Percentiles rank a stretch among this genome's conserved stretches.
Evolutionary conservation across 495 filamentous ascomycete genomes (phyloP).

Genomic region (Annulohypoxylon maeteangense): DNA sequence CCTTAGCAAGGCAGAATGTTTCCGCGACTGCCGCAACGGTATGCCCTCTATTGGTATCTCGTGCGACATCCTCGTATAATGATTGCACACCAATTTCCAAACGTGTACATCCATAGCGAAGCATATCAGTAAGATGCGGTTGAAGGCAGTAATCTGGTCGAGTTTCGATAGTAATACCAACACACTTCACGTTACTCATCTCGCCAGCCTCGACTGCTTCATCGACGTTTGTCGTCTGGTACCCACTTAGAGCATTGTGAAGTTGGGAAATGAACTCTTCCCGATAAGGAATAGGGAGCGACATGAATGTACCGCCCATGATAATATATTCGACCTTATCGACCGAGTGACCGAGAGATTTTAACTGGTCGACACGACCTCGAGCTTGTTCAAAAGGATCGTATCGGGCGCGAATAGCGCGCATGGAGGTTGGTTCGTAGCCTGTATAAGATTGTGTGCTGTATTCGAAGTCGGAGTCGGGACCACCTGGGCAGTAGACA

Average conservation of each 20-base stretch:
- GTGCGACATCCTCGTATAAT: constrained; percentile 96
- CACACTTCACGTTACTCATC: constrained; percentile 95
- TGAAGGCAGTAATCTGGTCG: constrained; percentile 96
- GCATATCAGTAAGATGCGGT: constrained; percentile 90
- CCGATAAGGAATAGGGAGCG: constrained; percentile 84
- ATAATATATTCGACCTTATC: constrained; percentile 99
- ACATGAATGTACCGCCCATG: constrained; percentile 99
- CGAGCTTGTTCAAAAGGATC: constrained; percentile 98
- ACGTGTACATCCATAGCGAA: constrained; percentile 94
- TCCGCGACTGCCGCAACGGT: constrained; percentile 94
- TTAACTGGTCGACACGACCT: constrained; percentile 95
- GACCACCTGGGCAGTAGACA: constrained; percentile 97
- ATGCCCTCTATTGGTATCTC: constrained; percentile 96
- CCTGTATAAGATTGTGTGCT: constrained; percentile 98
- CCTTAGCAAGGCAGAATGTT: constrained; percentile 94
- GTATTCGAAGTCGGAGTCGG: constrained; percentile 98
- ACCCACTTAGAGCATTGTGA: constrained; percentile 95
- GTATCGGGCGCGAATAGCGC: constrained; percentile 95
- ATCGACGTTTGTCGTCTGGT: constrained; percentile 90
- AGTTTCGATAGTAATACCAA: constrained; percentile 98
- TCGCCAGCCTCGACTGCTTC: constrained; percentile 92
- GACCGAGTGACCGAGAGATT: constrained; percentile 91
- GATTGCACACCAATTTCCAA: constrained; percentile 96
- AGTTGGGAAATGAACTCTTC: constrained; percentile 94
- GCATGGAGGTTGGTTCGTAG: constrained; percentile 98